Percentiles rank a stretch among this genome's conserved stretches.
Conservation (phyloP, 1,284 basidiomycete genomes). For the Thecaphora thlaspeos region DNA sequence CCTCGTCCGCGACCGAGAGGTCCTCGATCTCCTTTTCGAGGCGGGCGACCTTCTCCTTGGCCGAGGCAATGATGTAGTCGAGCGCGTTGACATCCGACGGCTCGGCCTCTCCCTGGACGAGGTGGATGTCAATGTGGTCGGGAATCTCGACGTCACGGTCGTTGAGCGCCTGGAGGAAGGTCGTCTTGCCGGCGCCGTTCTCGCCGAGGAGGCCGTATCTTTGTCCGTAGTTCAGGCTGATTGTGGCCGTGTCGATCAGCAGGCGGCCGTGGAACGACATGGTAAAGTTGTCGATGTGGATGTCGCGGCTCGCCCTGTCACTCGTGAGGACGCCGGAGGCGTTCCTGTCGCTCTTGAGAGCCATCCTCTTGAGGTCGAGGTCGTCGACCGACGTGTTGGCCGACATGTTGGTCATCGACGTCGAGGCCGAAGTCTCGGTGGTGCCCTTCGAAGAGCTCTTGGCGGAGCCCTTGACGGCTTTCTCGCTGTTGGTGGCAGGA, state of each 20-base stretch:
- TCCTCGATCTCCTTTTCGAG: constrained; percentile 94
- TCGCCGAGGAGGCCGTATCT: constrained; percentile 91
- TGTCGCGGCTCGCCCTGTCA: constrained; percentile 86
- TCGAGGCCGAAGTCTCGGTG: constrained; percentile 13
- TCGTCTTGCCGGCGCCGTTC: constrained; percentile 94
- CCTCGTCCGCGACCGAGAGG: constrained; percentile 79
- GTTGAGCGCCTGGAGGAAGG: constrained; percentile 58
- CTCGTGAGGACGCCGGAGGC: constrained; percentile 80
- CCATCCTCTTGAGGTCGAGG: constrained; percentile 57
- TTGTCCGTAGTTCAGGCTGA: constrained; percentile 94
- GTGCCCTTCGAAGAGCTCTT: constrained; percentile 44
- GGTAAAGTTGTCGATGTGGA: constrained; percentile 95
- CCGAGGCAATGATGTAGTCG: constrained; percentile 91
- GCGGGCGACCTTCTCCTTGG: constrained; percentile 89
- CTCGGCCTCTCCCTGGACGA: constrained; percentile 92
- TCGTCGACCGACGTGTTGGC: constrained; percentile 40
- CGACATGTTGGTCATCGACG: constrained; percentile 46
- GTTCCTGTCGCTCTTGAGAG: constrained; percentile 54
- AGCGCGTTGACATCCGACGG: constrained; percentile 93
- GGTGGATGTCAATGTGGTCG: constrained; percentile 93
- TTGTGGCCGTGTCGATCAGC: constrained; percentile 83
- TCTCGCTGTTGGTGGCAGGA: constrained; percentile 37
- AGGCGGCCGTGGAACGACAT: constrained; percentile 96
- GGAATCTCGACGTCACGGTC: constrained; percentile 83
- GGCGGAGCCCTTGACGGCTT: constrained; percentile 54